phyloP scores from a whole-genome alignment of 352 stramenopile species.

The Phytophthora syringae region DNA sequence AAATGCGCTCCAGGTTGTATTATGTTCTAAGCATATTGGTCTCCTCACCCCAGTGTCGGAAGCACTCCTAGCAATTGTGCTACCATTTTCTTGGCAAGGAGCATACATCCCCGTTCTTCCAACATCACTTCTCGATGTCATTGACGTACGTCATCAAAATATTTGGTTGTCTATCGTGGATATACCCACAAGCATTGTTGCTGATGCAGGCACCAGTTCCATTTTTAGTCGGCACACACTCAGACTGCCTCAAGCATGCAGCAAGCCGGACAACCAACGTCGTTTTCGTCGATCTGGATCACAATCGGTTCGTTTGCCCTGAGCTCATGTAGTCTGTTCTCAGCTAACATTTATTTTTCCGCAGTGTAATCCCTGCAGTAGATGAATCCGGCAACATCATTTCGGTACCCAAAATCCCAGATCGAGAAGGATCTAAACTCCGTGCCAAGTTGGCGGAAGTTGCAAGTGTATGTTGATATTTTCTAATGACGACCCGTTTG shows the following conservation, averaged over 20 bases:
- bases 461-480: slow-evolving; percentile 50
- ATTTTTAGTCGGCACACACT: slow-evolving; percentile 93
- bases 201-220: slow-evolving; percentile 88
- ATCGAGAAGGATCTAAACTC: slow-evolving; percentile 72
- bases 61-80: slow-evolving; percentile 90
- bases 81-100: slow-evolving; percentile 96
- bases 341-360: background rate
- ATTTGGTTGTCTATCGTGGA: background rate
- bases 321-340: background rate
- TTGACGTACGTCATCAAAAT: slow-evolving; percentile 76
- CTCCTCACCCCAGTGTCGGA: slow-evolving; percentile 93
- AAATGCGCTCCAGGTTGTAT: slow-evolving; percentile 82
- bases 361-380: slow-evolving; percentile 75
- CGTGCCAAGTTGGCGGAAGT: slow-evolving; percentile 65
- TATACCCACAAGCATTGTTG: background rate
- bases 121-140: slow-evolving; percentile 91
- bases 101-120: slow-evolving; percentile 95
- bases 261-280: slow-evolving; percentile 79
- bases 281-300: slow-evolving; percentile 95
- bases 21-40: slow-evolving; percentile 91
- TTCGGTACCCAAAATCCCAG: slow-evolving; percentile 74
- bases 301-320: slow-evolving; percentile 74
- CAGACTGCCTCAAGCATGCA: slow-evolving; percentile 73
- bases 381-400: slow-evolving; percentile 69
- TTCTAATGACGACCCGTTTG: background rate